phyloP scores from a whole-genome alignment of 352 stramenopile genomes.

The Phytophthora hybrid region DNA sequence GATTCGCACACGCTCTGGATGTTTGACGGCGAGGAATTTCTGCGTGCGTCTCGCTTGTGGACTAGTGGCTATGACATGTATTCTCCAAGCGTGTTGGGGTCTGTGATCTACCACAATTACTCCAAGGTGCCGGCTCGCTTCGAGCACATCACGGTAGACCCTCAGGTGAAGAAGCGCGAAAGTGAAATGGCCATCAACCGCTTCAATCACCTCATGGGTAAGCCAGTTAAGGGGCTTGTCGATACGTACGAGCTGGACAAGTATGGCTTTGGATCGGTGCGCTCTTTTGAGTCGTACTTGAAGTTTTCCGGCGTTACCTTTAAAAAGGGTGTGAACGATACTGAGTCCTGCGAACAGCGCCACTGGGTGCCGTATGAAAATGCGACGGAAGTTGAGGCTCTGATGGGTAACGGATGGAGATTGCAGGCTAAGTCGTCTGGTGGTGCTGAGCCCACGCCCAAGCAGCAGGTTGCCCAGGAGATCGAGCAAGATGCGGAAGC shows the following conservation, averaged over 20 bases:
- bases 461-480: slow-evolving; percentile 30
- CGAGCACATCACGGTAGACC: slow-evolving; percentile 62
- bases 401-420: slow-evolving; percentile 64
- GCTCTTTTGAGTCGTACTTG: slow-evolving; percentile 67
- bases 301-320: slow-evolving; percentile 70
- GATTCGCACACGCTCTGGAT: slow-evolving; percentile 87
- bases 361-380: slow-evolving; percentile 79
- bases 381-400: slow-evolving; percentile 55
- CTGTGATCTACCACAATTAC: slow-evolving; percentile 84
- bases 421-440: slow-evolving; percentile 23
- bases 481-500: slow-evolving; percentile 20
- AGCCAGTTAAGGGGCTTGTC: slow-evolving; percentile 65
- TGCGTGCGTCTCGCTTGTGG: slow-evolving; percentile 69
- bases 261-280: slow-evolving; percentile 62
- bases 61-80: slow-evolving; percentile 80
- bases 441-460: slow-evolving; percentile 20
- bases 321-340: slow-evolving; percentile 57
- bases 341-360: slow-evolving; percentile 66
- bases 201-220: slow-evolving; percentile 63
- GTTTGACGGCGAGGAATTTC: slow-evolving; percentile 79
- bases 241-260: slow-evolving; percentile 71
- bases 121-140: slow-evolving; percentile 72
- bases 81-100: slow-evolving; percentile 62
- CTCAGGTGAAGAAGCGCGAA: slow-evolving; percentile 50
- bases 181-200: slow-evolving; percentile 66